Percentiles rank a stretch among this genome's conserved stretches.
Evolutionary conservation across 768 basidiomycete genomes (phyloP).

Genomic region (Hortiboletus campestris): DNA sequence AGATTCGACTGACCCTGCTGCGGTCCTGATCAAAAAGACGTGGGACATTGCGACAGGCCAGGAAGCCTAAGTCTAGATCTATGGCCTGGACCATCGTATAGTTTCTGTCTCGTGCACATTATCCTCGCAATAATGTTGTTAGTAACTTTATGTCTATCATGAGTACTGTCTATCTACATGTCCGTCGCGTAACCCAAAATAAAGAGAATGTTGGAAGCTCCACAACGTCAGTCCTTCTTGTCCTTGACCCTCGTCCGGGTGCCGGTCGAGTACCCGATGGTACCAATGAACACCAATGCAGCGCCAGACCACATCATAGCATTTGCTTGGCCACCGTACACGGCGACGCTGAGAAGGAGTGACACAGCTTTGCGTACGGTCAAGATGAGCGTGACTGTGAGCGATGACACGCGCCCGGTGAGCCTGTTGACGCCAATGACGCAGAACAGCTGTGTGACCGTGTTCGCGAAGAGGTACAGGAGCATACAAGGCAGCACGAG

Average conservation of each 20-base stretch:
- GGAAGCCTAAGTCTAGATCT: constrained; percentile 30
- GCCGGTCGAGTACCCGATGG: constrained; percentile 59
- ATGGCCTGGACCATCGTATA: too few relatives aligned
- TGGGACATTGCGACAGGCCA: constrained; percentile 74
- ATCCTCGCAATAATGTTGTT: constrained; percentile 1
- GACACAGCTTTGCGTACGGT: constrained; percentile 82
- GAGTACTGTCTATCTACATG: constrained; percentile 2
- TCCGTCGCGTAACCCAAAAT: neutral
- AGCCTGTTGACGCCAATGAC: constrained; percentile 85
- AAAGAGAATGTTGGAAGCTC: neutral
- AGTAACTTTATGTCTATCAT: constrained; percentile 21
- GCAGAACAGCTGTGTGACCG: constrained; percentile 81
- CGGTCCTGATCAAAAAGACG: constrained; percentile 57
- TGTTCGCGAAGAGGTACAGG: constrained; percentile 68
- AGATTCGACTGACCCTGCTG: constrained; percentile 53
- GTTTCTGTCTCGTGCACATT: constrained; percentile 1
- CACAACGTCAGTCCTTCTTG: constrained; percentile 23
- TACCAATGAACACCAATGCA: constrained; percentile 65
- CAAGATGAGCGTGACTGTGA: constrained; percentile 77
- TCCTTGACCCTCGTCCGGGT: constrained; percentile 13
- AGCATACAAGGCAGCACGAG: constrained; percentile 54
- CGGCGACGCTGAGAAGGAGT: constrained; percentile 64
- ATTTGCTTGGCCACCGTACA: constrained; percentile 41
- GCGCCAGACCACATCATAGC: constrained; percentile 69
- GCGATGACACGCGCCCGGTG: constrained; percentile 68